Evolutionary conservation across 345 rosid genomes (phyloP).

Genomic region (Rhizophora mangle): DNA sequence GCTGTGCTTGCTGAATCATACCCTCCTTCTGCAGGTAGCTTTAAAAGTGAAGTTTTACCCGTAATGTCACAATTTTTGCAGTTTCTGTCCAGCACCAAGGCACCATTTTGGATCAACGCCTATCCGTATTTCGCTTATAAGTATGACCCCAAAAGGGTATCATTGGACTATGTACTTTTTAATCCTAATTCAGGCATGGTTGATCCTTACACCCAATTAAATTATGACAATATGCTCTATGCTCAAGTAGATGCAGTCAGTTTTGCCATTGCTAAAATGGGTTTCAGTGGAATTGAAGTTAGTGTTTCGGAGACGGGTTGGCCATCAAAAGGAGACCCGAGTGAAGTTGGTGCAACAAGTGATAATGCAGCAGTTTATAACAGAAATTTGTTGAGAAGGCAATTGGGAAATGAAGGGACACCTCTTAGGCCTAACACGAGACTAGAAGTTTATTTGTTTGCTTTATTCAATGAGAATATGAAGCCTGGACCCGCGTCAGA

Average conservation of each 20-base stretch:
- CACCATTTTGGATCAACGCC: conserved; percentile 90
- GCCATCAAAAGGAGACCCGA: conserved; percentile 74
- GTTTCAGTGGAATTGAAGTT: conserved; percentile 57
- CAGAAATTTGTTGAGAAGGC: conserved; percentile 59
- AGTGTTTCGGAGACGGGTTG: conserved; percentile 82
- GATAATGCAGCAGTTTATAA: conserved; percentile 65
- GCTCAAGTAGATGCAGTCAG: conserved; percentile 77
- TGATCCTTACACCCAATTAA: conserved; percentile 61
- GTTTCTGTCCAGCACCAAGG: conserved; percentile 46
- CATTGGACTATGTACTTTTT: conserved; percentile 66
- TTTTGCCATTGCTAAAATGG: conserved; percentile 62
- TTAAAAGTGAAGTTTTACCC: conserved; percentile 44
- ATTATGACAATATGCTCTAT: conserved; percentile 80
- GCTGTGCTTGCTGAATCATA: conserved; percentile 62
- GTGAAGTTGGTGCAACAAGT: conserved; percentile 60
- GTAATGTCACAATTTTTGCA: conserved; percentile 52
- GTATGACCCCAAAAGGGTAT: conserved; percentile 45
- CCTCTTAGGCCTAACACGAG: conserved; percentile 56
- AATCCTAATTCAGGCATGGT: conserved; percentile 73
- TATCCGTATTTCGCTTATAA: conserved; percentile 88
- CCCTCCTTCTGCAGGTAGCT: conserved; percentile 81
- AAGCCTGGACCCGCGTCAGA: conserved; percentile 89
- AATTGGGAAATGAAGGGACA: conserved; percentile 65
- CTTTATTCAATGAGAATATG: conserved; percentile 74
- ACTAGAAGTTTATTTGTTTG: conserved; percentile 72